Evolutionary conservation across 345 rosid species (phyloP).

Genomic region (Eucalyptus cladocalyx): DNA sequence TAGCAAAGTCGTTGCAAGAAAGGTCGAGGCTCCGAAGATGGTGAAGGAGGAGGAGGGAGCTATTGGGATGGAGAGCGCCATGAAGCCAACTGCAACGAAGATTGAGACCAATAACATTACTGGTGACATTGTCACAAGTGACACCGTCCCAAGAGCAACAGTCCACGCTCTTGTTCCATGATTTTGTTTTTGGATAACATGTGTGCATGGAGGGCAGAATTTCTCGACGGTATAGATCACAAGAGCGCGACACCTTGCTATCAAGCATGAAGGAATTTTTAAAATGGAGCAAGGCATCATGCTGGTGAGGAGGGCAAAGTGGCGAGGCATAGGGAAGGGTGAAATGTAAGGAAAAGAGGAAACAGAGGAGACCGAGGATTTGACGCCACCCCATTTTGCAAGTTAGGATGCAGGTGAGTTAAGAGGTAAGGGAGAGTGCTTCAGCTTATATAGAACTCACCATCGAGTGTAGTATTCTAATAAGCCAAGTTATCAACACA

Average conservation of each 20-base stretch:
- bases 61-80: background rate
- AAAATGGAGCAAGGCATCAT: background rate
- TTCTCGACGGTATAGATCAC: background rate
- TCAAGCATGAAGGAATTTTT: background rate
- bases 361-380: background rate
- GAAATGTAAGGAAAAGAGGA: no score
- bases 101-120: background rate
- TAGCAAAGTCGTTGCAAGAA: background rate
- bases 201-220: no score
- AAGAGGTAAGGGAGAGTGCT: background rate
- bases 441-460: background rate
- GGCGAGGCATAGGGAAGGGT: background rate
- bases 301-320: background rate
- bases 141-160: background rate
- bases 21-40: background rate
- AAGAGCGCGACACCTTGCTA: background rate
- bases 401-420: background rate
- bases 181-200: background rate
- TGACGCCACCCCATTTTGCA: background rate
- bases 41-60: background rate
- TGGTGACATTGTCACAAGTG: background rate
- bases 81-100: background rate
- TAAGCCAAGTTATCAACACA: no score
- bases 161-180: background rate
- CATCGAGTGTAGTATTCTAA: background rate